Evolutionary conservation across 768 basidiomycete genomes (phyloP).

Genomic region (Mycena vitilis): DNA sequence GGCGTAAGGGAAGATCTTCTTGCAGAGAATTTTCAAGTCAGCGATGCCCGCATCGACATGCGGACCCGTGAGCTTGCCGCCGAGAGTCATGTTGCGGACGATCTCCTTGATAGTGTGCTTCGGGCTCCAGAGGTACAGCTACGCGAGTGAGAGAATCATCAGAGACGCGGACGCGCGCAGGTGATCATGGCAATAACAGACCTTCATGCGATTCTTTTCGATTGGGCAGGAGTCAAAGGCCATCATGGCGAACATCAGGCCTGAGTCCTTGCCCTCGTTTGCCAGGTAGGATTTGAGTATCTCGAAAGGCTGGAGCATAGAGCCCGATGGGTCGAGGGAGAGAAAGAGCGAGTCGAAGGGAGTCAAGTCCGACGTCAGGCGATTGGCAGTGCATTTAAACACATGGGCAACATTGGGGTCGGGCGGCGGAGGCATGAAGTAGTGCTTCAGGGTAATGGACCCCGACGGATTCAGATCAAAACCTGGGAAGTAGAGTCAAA

Average conservation of each 20-base stretch:
- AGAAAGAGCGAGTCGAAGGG: constrained; percentile 24
- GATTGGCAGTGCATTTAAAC: constrained; percentile 31
- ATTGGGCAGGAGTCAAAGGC: constrained; percentile 28
- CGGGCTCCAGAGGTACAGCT: constrained; percentile 33
- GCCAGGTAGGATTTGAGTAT: constrained; percentile 26
- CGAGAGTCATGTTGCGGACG: constrained; percentile 34
- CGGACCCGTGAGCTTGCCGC: constrained; percentile 30
- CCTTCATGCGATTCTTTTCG: constrained; percentile 34
- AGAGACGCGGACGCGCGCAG: no score
- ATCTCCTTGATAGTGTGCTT: constrained; percentile 34
- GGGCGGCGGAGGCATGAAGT: constrained; percentile 33
- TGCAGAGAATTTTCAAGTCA: constrained; percentile 35
- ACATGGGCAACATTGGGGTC: constrained; percentile 23
- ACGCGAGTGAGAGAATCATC: not conserved
- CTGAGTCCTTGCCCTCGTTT: constrained; percentile 29
- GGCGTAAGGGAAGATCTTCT: constrained; percentile 34
- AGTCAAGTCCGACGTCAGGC: constrained; percentile 31
- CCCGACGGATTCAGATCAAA: constrained; percentile 36
- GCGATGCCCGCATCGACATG: constrained; percentile 29
- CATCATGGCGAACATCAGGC: constrained; percentile 31
- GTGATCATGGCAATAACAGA: no score
- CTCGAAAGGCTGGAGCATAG: constrained; percentile 20
- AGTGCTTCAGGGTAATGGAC: constrained; percentile 33
- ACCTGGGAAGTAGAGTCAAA: no score
- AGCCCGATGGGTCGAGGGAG: constrained; percentile 24